phyloP scores from a whole-genome alignment of 2,329 filamentous ascomycete species.

The Aspergillus pseudotamarii region DNA sequence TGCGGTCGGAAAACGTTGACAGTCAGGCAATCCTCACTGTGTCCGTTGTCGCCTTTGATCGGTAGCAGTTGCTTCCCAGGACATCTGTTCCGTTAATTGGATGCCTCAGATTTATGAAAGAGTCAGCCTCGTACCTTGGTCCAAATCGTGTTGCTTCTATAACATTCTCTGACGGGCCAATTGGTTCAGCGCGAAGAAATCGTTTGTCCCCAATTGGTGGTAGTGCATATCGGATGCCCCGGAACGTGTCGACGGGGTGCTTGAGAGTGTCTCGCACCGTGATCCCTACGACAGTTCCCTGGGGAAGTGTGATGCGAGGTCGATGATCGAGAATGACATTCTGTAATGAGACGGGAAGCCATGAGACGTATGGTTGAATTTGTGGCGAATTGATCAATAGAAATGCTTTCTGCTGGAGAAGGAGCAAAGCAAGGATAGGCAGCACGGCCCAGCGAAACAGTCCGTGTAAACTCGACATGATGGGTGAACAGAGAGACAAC shows the following conservation, averaged over 20 bases:
- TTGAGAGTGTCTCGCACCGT: constrained; percentile 26
- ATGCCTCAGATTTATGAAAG: neutral
- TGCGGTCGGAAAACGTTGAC: constrained; percentile 44
- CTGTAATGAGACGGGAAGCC: neutral
- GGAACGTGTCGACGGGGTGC: constrained; percentile 44
- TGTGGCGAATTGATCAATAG: neutral
- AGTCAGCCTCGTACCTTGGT: constrained; percentile 1
- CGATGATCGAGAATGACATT: constrained; percentile 1
- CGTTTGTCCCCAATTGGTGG: constrained; percentile 52
- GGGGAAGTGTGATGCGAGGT: constrained; percentile 22
- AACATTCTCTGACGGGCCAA: constrained; percentile 22
- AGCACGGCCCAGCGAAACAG: neutral
- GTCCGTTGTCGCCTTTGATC: constrained; percentile 52
- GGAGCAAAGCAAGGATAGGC: neutral
- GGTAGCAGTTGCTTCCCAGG: constrained; percentile 51
- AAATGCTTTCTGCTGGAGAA: neutral
- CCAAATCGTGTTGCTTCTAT: constrained; percentile 44
- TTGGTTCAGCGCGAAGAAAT: constrained; percentile 44
- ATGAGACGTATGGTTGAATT: neutral
- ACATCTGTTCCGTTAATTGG: constrained; percentile 9
- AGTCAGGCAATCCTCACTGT: constrained; percentile 50
- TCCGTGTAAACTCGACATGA: neutral
- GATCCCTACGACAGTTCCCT: constrained; percentile 35
- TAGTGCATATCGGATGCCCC: constrained; percentile 54
- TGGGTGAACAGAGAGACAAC: neutral